Evolutionary conservation across 23 red algal genomes (phyloP), one percentile per base, ranked within the genome.

Genomic region (Agarophyton chilense): DNA sequence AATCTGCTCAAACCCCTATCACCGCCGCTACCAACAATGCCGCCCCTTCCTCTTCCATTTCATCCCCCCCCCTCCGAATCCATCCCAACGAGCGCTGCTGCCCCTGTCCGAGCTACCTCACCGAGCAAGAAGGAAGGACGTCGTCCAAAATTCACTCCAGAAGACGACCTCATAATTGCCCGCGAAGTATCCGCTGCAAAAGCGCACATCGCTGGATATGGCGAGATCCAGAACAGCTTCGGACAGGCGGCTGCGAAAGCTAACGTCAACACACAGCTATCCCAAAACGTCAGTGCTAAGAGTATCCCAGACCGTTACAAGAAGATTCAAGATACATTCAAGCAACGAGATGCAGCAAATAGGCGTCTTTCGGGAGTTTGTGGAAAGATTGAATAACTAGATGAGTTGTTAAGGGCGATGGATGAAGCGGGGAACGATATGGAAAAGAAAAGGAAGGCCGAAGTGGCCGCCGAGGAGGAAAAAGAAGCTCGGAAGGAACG

Each of bases 101-200:
- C n/a, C n/a, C n/a, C n/a, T n/a, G n/a, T n/a, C n/a, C n/a, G n/a
- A n/a, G n/a, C n/a, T n/a, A n/a, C n/a, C n/a, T n/a, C n/a, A n/a
- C n/a, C n/a, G n/a, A n/a, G n/a, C n/a, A n/a, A n/a, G 56, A 61
- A 61, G 56, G n/a, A 4, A 4, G 76, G 76, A n/a, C 76, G 76
- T 24, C 45, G 44, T 13, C 16, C 76, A 6, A 60, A 9, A 7
- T 81, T 81, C 52, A 81, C 45, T 52, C 45, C 76, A 22, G 52
- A 6, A 7, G 52, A 56, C 4, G 76, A 81, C 44, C 38, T 81
- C 52, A n/a, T 25, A 6, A 38, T 81, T 9, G 8, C 56, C 44
- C 76, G 76, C 41, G 76, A 52, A 6, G 76, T 81, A 10, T 22
- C 52, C 5, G 45, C 76, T 8, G 45, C 76, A 4, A 38, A 47